Conservation (phyloP, 441 rosid genomes). For the Erysimum pusillum region DNA sequence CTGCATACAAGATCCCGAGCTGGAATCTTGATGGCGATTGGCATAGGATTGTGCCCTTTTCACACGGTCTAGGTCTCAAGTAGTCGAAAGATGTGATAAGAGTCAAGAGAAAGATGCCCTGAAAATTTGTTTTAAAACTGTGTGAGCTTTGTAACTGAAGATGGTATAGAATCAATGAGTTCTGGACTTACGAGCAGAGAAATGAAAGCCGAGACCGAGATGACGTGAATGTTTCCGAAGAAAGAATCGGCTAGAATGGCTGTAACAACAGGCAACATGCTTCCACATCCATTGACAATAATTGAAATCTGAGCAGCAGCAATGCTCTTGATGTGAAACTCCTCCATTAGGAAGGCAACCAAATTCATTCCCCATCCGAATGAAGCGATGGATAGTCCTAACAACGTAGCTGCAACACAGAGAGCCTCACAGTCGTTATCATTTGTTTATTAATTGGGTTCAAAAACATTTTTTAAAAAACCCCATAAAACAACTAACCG, state of each 20-base stretch:
- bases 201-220: slow-evolving; percentile 47
- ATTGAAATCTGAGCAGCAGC: slow-evolving; percentile 54
- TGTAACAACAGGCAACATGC: slow-evolving; percentile 48
- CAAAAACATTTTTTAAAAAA: not conserved
- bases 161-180: not conserved
- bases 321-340: slow-evolving; percentile 51
- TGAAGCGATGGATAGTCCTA: slow-evolving; percentile 38
- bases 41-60: slow-evolving; percentile 48
- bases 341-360: slow-evolving; percentile 55
- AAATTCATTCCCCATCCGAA: slow-evolving; percentile 52
- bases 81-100: slow-evolving; percentile 49
- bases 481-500: slow-evolving; percentile 24
- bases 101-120: slow-evolving; percentile 54
- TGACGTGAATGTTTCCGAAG: slow-evolving; percentile 47
- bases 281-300: slow-evolving; percentile 46
- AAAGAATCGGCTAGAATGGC: slow-evolving; percentile 55
- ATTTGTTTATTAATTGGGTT: not conserved
- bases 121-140: slow-evolving; percentile 11
- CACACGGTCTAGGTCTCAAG: slow-evolving; percentile 52
- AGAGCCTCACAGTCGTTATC: not conserved
- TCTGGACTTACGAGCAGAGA: slow-evolving; percentile 41
- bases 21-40: slow-evolving; percentile 53
- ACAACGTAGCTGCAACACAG: slow-evolving; percentile 41
- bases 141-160: slow-evolving; percentile 3
- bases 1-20: slow-evolving; percentile 49